A percentile compares a stretch with the other conserved stretches of the same genome.
These are phyloP conservation scores for Trametes cingulata DNA, from an alignment of 768 basidiomycete genomes.

Conservation along the genomic window DNA sequence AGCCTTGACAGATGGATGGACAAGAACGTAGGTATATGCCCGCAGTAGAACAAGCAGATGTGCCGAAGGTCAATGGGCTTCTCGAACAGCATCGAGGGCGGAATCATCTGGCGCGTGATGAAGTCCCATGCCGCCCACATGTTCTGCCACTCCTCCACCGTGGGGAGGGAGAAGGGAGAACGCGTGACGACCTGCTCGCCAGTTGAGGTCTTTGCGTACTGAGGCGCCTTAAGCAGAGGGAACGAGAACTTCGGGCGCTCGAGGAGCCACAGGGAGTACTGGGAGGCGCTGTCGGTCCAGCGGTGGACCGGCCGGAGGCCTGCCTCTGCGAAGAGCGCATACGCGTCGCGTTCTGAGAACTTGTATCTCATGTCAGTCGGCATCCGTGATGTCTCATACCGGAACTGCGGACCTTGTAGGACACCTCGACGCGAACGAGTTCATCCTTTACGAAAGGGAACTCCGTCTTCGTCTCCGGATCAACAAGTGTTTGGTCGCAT, in stretches of 20 bases:
- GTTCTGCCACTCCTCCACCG: constrained; percentile 73
- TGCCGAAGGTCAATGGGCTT: constrained; percentile 95
- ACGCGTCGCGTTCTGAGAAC: constrained; percentile 79
- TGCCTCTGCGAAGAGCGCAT: constrained; percentile 66
- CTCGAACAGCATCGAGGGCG: constrained; percentile 77
- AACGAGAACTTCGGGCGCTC: constrained; percentile 85
- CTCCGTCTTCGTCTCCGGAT: constrained; percentile 46
- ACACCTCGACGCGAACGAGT: constrained; percentile 81
- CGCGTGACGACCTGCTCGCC: constrained; percentile 7
- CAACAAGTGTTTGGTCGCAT: constrained; percentile 52
- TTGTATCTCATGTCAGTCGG: constrained; percentile 35
- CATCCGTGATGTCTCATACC: not conserved
- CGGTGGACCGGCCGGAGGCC: constrained; percentile 83
- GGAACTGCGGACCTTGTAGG: constrained; percentile 66
- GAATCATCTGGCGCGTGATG: constrained; percentile 83
- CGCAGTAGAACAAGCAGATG: constrained; percentile 95
- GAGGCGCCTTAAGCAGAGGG: constrained; percentile 53
- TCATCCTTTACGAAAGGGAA: constrained; percentile 70
- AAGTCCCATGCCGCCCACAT: constrained; percentile 92
- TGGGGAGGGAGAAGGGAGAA: constrained; percentile 67
- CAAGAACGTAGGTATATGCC: constrained; percentile 90
- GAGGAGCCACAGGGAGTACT: constrained; percentile 88
- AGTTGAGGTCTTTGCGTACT: not conserved
- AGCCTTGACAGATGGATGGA: constrained; percentile 86
- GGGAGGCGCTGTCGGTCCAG: constrained; percentile 74